Evolutionary conservation across 176 grass and related monocot genomes (phyloP), one percentile per base, ranked within the genome.

Genomic region (Juncus inflexus): DNA sequence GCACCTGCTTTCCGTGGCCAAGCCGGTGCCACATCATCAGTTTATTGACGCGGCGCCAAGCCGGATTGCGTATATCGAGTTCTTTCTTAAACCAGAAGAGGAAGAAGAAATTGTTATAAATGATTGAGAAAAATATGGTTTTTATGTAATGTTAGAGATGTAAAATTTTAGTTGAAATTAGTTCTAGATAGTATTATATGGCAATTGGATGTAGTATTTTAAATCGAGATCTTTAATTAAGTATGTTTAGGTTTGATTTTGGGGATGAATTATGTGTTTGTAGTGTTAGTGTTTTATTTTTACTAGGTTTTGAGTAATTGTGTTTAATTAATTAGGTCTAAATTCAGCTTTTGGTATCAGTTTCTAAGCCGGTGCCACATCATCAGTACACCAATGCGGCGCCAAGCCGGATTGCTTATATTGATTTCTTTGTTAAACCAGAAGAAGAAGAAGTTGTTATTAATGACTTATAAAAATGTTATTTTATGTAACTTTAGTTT

Each of bases 21-120:
- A 84, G 55, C 42, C 64, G 72, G 83, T 78, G 52, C 72, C 75
- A 55, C 80, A 65, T 19, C 77, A 89, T 55, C 63, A 69, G n/a
- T 77, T 77, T 36, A 77, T 56, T 50, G 83, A 79, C 81, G 40
- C 61, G 36, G 83, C 86, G 14, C 83, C 82, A 38, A 90, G 85
- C 70, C 85, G 83, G 37, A 99, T 99, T 43, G 95, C 86, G 69
- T 86, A 90, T 50, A 90, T 97, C 45, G 83, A 92, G 60, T 99
- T 92, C 69, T 94, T 92, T 60, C 88, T 99, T 37, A 87, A 90
- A 43, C 83, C 83, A 60, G 94, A 99, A 60, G 86, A 87, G 68
- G 86, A 84, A 12, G 84, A 88, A 6, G 19, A 28, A 28, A 28
- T 28, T 28, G 19, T 28, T 28, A 28, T 28, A 1, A 28, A 28